These are phyloP conservation scores for Lotus japonicus DNA, from an alignment of 306 rosid species.

Conservation along the genomic window DNA sequence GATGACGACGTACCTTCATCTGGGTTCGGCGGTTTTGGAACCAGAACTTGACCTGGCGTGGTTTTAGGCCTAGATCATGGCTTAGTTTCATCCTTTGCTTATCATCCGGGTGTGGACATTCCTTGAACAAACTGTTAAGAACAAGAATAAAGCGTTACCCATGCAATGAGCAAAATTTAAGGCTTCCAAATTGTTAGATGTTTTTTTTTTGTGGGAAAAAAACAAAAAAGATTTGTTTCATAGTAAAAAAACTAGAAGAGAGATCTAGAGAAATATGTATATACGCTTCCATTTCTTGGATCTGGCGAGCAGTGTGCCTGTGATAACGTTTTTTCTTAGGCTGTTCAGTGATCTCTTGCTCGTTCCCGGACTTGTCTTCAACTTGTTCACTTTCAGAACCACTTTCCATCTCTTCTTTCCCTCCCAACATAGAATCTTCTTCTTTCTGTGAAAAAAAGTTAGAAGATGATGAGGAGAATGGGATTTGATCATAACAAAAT, in stretches of 20 bases:
- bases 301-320: conserved; percentile 94
- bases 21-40: conserved; percentile 96
- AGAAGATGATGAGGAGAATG: neutral
- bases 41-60: conserved; percentile 98
- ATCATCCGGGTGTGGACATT: conserved; percentile 98
- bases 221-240: too few relatives aligned
- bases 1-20: conserved; percentile 54
- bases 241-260: too few relatives aligned
- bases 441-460: conserved; percentile 44
- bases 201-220: too few relatives aligned
- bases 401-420: conserved; percentile 82
- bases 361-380: conserved; percentile 73
- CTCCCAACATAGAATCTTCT: conserved; percentile 50
- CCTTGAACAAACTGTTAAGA: conserved; percentile 67
- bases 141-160: neutral
- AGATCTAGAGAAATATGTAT: neutral
- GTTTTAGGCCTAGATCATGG: conserved; percentile 76
- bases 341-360: conserved; percentile 44
- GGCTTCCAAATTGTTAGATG: too few relatives aligned
- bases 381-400: conserved; percentile 79
- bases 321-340: conserved; percentile 83
- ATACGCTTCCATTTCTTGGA: conserved; percentile 97
- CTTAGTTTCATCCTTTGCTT: conserved; percentile 83
- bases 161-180: neutral
- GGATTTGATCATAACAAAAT: neutral